Base-by-base conservation (phyloP, 2,329 filamentous ascomycete species). In the Trichoderma sp. region DNA sequence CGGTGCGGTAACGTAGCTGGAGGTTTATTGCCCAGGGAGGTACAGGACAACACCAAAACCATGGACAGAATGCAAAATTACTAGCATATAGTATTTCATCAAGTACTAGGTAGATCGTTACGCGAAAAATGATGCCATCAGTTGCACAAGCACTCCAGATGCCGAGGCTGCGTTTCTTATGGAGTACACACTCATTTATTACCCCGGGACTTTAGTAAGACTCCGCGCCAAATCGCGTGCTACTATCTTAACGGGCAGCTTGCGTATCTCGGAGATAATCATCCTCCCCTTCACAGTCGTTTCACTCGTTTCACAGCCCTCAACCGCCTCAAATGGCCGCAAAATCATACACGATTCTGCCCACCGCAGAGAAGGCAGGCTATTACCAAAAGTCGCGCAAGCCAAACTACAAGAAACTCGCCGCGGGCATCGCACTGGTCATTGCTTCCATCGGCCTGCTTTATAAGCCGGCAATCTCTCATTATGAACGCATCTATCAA, bases 371-470 rank as follows among this genome's bases (percentile, higher is more conserved):
- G n/a, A 26, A 12, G 7, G 50, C 26, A 28, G 15, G 15, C 61
- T 36, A 64, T 20, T 32, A 53, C 15, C 57, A 36, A 30, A 39
- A 55, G 26, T 13, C 53, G 17, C 71, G 39, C 34, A 79, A 76
- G 63, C 73, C 78, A 61, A 76, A 76, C 6, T 75, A 76, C 7
- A 73, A 72, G 43, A 78, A 73, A 67, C 66, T 74, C n/a, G 67
- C 79, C 0, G 43, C 76, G 12, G 76, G 70, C 39, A 72, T 75
- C 15, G 74, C 79, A 6, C 32, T 80, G 9, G 75, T 77, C 1
- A 68, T 82, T 0, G 30, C 81, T 5, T 70, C 74, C 1, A 72
- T 81, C 28, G 75, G 77, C 28, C 34, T 79, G 20, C 73, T 80
- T 34, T 75, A 78, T 58, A 67, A 75, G 50, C 76, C 77, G n/a